A percentile compares a stretch with the other conserved stretches of the same genome.
Evolutionary conservation across 352 stramenopile genomes (phyloP).

Genomic region (Aphanomyces astaci): DNA sequence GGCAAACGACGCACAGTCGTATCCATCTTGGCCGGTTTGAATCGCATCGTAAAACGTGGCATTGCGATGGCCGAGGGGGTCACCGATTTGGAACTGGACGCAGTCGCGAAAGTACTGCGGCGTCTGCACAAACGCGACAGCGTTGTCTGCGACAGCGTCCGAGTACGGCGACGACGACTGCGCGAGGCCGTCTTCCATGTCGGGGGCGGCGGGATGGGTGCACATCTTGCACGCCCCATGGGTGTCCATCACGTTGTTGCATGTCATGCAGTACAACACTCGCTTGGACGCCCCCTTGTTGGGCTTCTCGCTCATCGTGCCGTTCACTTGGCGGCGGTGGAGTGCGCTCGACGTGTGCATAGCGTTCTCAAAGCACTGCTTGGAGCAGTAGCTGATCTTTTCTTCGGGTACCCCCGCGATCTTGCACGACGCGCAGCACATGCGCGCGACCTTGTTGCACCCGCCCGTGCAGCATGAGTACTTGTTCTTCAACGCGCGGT

Average conservation of each 20-base stretch:
- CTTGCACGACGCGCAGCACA: slow-evolving; percentile 81
- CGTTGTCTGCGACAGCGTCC: slow-evolving; percentile 70
- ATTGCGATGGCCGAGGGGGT: slow-evolving; percentile 74
- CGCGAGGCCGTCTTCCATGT: slow-evolving; percentile 36
- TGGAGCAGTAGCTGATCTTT: slow-evolving; percentile 80
- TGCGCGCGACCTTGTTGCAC: slow-evolving; percentile 73
- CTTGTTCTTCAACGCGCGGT: slow-evolving; percentile 70
- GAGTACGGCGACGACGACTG: slow-evolving; percentile 67
- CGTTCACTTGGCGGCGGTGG: slow-evolving; percentile 76
- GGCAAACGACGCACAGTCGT: slow-evolving; percentile 69
- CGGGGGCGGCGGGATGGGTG: slow-evolving; percentile 40
- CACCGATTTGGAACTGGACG: slow-evolving; percentile 72
- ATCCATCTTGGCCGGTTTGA: slow-evolving; percentile 75
- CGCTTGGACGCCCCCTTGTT: slow-evolving; percentile 39
- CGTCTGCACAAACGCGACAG: slow-evolving; percentile 72
- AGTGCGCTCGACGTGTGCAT: slow-evolving; percentile 69
- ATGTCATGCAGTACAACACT: slow-evolving; percentile 67
- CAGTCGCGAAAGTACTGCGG: slow-evolving; percentile 82
- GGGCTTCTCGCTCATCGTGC: slow-evolving; percentile 63
- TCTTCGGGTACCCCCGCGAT: slow-evolving; percentile 76
- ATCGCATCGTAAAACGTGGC: slow-evolving; percentile 80
- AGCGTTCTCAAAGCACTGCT: slow-evolving; percentile 79
- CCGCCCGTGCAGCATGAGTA: slow-evolving; percentile 64
- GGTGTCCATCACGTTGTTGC: slow-evolving; percentile 61
- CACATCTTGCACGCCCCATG: slow-evolving; percentile 70